Base-by-base conservation (phyloP, 257 asterid species). In the Solanum piurae region DNA sequence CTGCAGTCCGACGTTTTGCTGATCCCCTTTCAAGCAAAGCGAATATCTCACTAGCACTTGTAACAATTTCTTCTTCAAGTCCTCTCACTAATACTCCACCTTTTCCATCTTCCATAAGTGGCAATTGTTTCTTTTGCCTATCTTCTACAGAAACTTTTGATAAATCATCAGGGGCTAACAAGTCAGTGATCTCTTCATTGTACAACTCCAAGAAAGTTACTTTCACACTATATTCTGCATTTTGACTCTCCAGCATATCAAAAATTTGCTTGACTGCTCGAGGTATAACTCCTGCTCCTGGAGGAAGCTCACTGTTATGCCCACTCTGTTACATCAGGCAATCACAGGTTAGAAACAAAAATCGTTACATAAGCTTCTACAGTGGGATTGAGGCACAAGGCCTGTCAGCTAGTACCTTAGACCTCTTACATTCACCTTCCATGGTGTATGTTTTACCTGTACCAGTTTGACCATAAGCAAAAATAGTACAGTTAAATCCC, bases 11-110 rank as follows among this genome's bases (percentile, higher is more conserved):
- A 10, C 99, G 95, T 89, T 96, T 95, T 86, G 98, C 93, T 74
- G 98, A 94, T 5, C 99, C 99, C 89, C 97, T 90, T 88, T 96
- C 98, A 66, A 95, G 96, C 86, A 95, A 88, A 20, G 96, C 89
- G 87, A 93, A 96, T 73, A 96, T 96, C 89, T 95, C 98, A 85
- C 88, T 91, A 23, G 98, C 96, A 90, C 92, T 94, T 9, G 97
- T 89, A 36, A 95, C 98, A 64, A 96, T 96, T 89, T 96, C 98
- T 89, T 96, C 98, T 87, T 96, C 99, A 2, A 96, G 91, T 25
- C 99, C 99, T 90, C 98, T 93, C 16, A 96, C 98, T 86, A 96
- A 94, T 88, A 95, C 99, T 38, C 98, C 99, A 29, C 99, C 98
- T 90, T 95, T 96, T 23, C 98, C 98, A 89, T 96, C 99, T 90